phyloP scores from a whole-genome alignment of 192 early-diverging fungal genomes.

The Glomus cerebriforme region DNA sequence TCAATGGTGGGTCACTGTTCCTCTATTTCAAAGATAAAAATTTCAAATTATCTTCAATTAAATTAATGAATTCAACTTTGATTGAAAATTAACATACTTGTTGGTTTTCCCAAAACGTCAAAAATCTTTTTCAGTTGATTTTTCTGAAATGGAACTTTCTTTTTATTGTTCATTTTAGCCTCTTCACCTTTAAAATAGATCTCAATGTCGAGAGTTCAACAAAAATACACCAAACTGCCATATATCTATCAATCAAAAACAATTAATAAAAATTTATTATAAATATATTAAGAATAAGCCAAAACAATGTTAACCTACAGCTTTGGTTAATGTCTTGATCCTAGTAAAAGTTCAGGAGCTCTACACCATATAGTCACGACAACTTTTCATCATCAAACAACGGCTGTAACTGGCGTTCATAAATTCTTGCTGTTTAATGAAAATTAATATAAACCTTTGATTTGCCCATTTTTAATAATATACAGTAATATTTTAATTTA shows the following conservation, averaged over 20 bases:
- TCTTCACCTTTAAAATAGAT: slow-evolving; percentile 82
- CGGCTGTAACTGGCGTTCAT: slow-evolving; percentile 60
- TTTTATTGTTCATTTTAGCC: slow-evolving; percentile 80
- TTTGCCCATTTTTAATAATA: slow-evolving; percentile 43
- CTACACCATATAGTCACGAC: slow-evolving; percentile 78
- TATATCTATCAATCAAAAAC: slow-evolving; percentile 61
- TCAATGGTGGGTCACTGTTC: slow-evolving; percentile 77
- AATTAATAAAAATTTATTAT: slow-evolving; percentile 39
- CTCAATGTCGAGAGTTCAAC: slow-evolving; percentile 86
- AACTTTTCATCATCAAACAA: slow-evolving; percentile 55
- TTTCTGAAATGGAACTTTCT: slow-evolving; percentile 80
- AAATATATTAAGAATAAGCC: slow-evolving; percentile 27
- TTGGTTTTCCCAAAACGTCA: slow-evolving; percentile 87
- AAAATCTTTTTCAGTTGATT: slow-evolving; percentile 86
- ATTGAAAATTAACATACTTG: slow-evolving; percentile 50
- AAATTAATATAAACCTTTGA: neutral
- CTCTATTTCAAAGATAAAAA: slow-evolving; percentile 40
- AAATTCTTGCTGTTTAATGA: slow-evolving; percentile 56
- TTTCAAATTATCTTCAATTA: neutral
- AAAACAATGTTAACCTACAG: slow-evolving; percentile 56
- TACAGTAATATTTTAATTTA: slow-evolving; percentile 45
- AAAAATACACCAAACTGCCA: slow-evolving; percentile 98
- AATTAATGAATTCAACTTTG: slow-evolving; percentile 10
- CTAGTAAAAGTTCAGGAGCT: slow-evolving; percentile 67
- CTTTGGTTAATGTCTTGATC: slow-evolving; percentile 63